Percentiles rank a stretch among this genome's conserved stretches.
Evolutionary conservation across 2,329 filamentous ascomycete genomes (phyloP).

Genomic region (Plectosphaerella cucumerina): DNA sequence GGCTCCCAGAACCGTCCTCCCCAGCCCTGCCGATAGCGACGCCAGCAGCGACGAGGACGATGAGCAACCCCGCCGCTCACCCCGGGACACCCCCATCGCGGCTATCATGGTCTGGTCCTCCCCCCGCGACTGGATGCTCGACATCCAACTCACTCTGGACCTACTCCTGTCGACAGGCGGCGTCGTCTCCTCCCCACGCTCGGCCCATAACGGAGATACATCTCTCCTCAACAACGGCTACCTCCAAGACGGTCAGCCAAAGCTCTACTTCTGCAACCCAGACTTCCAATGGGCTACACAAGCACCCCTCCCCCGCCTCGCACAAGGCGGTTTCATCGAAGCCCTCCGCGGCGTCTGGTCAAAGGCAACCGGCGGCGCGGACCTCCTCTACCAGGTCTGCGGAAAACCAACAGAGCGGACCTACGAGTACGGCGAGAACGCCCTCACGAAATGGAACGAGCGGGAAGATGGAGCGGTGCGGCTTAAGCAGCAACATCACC

Average conservation of each 20-base stretch:
- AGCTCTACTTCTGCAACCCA: constrained; percentile 66
- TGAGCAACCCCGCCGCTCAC: background rate
- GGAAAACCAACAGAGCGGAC: constrained; percentile 63
- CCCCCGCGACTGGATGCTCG: constrained; percentile 29
- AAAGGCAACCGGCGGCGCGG: constrained; percentile 30
- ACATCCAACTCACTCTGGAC: constrained; percentile 25
- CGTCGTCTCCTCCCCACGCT: constrained; percentile 55
- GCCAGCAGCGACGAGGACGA: constrained; percentile 18
- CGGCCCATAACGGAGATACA: constrained; percentile 49
- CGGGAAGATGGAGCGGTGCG: constrained; percentile 11
- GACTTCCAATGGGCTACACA: constrained; percentile 67
- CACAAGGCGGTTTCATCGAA: constrained; percentile 65
- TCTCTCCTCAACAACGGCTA: constrained; percentile 24
- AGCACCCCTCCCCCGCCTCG: constrained; percentile 62
- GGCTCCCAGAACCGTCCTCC: constrained; percentile 27
- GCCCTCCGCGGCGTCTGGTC: constrained; percentile 62
- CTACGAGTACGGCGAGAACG: constrained; percentile 63
- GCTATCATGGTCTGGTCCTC: constrained; percentile 29
- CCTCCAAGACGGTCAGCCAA: constrained; percentile 58
- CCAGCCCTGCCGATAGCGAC: background rate
- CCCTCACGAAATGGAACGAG: constrained; percentile 32
- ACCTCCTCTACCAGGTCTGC: constrained; percentile 52
- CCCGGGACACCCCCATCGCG: constrained; percentile 12
- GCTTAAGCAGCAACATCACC: background rate
- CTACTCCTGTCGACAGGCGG: constrained; percentile 39